Evolutionary conservation across 2,329 filamentous ascomycete species (phyloP).

Genomic region (Epichloe amarillans): DNA sequence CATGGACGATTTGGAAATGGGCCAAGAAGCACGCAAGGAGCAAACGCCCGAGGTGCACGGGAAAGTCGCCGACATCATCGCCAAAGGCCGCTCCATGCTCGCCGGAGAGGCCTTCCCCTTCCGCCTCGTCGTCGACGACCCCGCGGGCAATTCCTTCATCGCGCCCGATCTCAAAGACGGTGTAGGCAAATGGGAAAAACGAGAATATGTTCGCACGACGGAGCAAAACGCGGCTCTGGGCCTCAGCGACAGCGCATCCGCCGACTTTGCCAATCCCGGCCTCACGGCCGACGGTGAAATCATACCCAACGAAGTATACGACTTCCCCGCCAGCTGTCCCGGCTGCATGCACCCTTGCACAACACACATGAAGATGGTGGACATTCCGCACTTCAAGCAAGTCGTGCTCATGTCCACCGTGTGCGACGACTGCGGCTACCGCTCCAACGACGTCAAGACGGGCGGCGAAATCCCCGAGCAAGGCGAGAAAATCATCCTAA

Average conservation of each 20-base stretch:
- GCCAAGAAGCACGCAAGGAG: conserved; percentile 71
- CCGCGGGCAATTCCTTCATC: conserved; percentile 93
- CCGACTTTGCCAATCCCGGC: conserved; percentile 37
- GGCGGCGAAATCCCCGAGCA: conserved; percentile 81
- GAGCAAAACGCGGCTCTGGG: conserved; percentile 83
- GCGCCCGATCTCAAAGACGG: conserved; percentile 69
- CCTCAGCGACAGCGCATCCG: conserved; percentile 48
- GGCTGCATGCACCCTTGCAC: conserved; percentile 76
- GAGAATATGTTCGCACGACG: conserved; percentile 67
- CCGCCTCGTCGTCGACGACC: conserved; percentile 76
- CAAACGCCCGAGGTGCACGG: conserved; percentile 64
- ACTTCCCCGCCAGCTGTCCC: conserved; percentile 82
- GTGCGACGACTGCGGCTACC: conserved; percentile 85
- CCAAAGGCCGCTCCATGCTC: conserved; percentile 63
- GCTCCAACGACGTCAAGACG: conserved; percentile 94
- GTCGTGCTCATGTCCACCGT: conserved; percentile 92
- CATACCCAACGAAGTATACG: conserved; percentile 82
- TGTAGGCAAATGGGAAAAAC: conserved; percentile 78
- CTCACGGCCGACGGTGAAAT: conserved; percentile 58
- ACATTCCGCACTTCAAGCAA: conserved; percentile 96
- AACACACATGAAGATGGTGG: conserved; percentile 98
- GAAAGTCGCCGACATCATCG: conserved; percentile 66
- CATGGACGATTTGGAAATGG: conserved; percentile 64
- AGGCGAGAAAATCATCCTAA: conserved; percentile 70
- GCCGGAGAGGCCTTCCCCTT: conserved; percentile 72